Conservation (phyloP, 2,329 filamentous ascomycete genomes). For the Nigrospora osmanthi region DNA sequence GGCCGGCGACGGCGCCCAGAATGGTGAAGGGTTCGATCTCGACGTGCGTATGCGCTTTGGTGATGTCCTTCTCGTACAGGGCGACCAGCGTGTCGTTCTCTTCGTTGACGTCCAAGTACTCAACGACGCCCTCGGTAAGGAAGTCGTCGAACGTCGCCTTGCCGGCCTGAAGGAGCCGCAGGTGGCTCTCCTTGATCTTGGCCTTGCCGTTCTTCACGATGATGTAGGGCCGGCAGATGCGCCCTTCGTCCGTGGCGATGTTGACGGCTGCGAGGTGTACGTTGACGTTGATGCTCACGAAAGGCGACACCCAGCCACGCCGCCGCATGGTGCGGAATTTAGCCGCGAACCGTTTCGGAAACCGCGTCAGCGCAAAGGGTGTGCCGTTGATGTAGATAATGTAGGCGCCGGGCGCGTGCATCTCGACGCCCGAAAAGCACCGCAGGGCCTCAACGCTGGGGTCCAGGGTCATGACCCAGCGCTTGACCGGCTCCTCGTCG, state of each 20-base stretch:
- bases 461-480: slow-evolving; percentile 79
- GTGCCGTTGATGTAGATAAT: slow-evolving; percentile 95
- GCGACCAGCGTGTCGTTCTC: slow-evolving; percentile 95
- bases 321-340: slow-evolving; percentile 81
- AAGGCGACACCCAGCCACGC: slow-evolving; percentile 87
- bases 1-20: slow-evolving; percentile 85
- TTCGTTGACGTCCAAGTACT: slow-evolving; percentile 97
- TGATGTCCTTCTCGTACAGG: slow-evolving; percentile 79
- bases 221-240: slow-evolving; percentile 92
- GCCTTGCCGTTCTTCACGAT: slow-evolving; percentile 85
- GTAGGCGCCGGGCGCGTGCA: slow-evolving; percentile 78
- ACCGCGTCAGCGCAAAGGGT: slow-evolving; percentile 76
- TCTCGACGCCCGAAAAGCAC: slow-evolving; percentile 66
- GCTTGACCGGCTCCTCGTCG: slow-evolving; percentile 82
- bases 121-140: slow-evolving; percentile 78
- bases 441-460: slow-evolving; percentile 74
- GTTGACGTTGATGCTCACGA: slow-evolving; percentile 95
- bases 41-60: slow-evolving; percentile 78
- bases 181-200: slow-evolving; percentile 69
- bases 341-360: slow-evolving; percentile 78
- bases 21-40: slow-evolving; percentile 98
- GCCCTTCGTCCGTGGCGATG: slow-evolving; percentile 92
- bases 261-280: slow-evolving; percentile 87
- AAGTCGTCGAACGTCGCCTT: slow-evolving; percentile 92
- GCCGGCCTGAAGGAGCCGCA: slow-evolving; percentile 75